phyloP scores from a whole-genome alignment of 129 eudicot species.

The Cynara cardunculus region DNA sequence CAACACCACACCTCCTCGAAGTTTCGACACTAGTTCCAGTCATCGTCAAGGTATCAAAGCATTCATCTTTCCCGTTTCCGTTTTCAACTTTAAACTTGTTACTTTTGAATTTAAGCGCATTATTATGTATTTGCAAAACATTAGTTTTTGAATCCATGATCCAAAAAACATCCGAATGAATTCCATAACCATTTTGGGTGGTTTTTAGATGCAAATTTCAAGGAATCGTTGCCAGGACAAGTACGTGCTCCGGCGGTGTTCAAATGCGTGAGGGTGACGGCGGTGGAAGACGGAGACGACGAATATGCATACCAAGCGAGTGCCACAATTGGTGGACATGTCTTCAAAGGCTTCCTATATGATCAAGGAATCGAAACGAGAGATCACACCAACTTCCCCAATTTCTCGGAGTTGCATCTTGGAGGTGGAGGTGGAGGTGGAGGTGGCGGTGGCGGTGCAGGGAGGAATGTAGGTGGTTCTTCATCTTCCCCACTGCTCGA shows the following conservation, averaged over 20 bases:
- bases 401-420: conserved; percentile 70
- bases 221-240: conserved; percentile 84
- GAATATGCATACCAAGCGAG: conserved; percentile 90
- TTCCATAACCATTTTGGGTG: background rate
- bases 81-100: too few relatives aligned
- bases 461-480: conserved; percentile 42
- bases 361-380: conserved; percentile 76
- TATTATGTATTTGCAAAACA: too few relatives aligned
- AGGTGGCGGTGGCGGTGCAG: conserved; percentile 32
- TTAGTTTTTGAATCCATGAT: too few relatives aligned
- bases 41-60: conserved; percentile 68
- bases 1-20: conserved; percentile 85
- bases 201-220: conserved; percentile 59
- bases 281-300: conserved; percentile 82
- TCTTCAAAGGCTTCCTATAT: conserved; percentile 81
- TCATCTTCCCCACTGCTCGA: conserved; percentile 44
- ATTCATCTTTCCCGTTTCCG: background rate
- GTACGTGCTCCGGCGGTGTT: conserved; percentile 87
- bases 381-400: conserved; percentile 51
- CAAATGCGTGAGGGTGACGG: conserved; percentile 80
- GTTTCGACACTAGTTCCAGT: conserved; percentile 75
- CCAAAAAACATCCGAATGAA: too few relatives aligned
- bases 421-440: conserved; percentile 33
- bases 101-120: too few relatives aligned
- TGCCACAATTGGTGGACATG: conserved; percentile 80